Conservation (phyloP, 306 rosid genomes). For the Lotus japonicus region DNA sequence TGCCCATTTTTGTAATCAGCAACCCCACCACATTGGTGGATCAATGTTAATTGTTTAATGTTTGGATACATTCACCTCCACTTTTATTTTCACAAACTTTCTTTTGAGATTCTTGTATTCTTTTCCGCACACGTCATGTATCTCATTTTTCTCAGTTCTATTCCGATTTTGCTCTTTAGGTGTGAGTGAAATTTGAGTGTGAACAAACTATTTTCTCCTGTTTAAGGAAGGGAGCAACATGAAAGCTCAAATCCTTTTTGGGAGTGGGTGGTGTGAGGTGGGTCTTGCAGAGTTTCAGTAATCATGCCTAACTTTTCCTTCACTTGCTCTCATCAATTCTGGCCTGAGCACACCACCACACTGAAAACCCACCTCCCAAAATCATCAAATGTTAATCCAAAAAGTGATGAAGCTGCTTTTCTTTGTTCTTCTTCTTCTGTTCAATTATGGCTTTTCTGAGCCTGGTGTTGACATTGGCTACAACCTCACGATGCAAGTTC, state of each 20-base stretch:
- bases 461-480: conserved; percentile 42
- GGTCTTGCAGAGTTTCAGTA: conserved; percentile 31
- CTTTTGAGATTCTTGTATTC: too few species aligned
- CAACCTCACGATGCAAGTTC: conserved; percentile 47
- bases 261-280: conserved; percentile 45
- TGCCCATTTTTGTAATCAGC: conserved; percentile 1
- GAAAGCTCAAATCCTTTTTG: conserved; percentile 41
- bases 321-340: conserved; percentile 31
- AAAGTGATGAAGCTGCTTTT: conserved; percentile 48
- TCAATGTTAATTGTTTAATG: too few species aligned
- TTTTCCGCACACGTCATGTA: too few species aligned
- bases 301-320: conserved; percentile 38
- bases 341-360: conserved; percentile 27
- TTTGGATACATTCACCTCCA: too few species aligned
- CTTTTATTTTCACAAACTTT: too few species aligned
- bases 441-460: conserved; percentile 35
- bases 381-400: neutral
- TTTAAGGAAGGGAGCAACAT: conserved; percentile 27
- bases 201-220: neutral
- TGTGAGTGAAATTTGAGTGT: too few species aligned
- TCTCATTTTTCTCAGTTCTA: too few species aligned
- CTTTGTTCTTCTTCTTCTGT: conserved; percentile 33
- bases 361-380: conserved; percentile 32
- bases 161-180: too few species aligned
- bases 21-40: conserved; percentile 36